Evolutionary conservation across 164 flowering plant genomes (phyloP), one percentile per base, ranked within the genome.

Genomic region (Berberis thunbergii): DNA sequence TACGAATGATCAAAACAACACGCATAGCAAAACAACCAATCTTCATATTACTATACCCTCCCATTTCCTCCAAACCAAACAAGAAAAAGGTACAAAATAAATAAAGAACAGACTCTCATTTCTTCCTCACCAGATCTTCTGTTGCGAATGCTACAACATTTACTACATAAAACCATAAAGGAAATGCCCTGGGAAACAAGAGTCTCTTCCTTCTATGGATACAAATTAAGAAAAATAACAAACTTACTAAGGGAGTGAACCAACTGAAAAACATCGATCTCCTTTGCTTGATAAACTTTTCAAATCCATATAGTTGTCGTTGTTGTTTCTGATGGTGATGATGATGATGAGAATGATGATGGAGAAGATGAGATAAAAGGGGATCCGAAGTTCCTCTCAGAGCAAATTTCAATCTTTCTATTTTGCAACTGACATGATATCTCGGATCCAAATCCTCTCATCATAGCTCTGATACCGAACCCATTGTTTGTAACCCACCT

Each of bases 331-430:
- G 26, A 8, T 2, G 12, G 45, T 73, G 68, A 61, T 49, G 63
- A 10, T 41, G 73, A 46, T 67, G 63, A 44, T 38, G n/a, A 52
- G 10, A 26, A 52, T 52, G 54, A 46, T 46, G 49, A 46, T 46
- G 6, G 49, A 46, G 63, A 45, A 39, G 44, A 75, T 73, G 73
- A 72, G 77, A 12, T 75, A 77, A 70, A 74, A 78, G 26, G 26
- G 80, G 96, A 86, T 89, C 96, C 80, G 88, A 88, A 85, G 92
- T 81, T 89, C 88, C 87, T 89, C 92, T 85, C 90, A 79, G 86
- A 77, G 87, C 90, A 83, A 80, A 69, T 45, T 49, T 41, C 64
- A 54, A 58, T 72, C 64, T 72, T 26, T 26, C 26, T 26, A 26
- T 50, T 65, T 75, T 81, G 86, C 87, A 54, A 67, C 86, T 78